Base-by-base conservation (phyloP, 108 stramenopile species). In the Cylindrotheca fusiformis region DNA sequence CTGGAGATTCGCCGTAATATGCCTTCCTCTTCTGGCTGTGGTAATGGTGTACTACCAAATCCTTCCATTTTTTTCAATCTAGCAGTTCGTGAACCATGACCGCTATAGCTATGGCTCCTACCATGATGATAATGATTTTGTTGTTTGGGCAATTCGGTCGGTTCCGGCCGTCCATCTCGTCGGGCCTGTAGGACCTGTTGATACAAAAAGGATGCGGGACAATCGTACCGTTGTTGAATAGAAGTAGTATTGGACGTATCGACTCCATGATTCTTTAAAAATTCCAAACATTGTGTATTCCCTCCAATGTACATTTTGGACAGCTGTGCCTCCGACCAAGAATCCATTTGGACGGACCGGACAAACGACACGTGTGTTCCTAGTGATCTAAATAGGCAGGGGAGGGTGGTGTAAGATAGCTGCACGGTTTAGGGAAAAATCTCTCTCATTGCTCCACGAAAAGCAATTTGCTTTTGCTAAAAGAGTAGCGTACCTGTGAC, bases 401-500 rank as follows among this genome's bases (percentile, higher is more conserved):
- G n/a, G n/a, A n/a, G n/a, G n/a, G n/a, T n/a, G n/a, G n/a, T n/a
- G n/a, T n/a, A 23, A 17, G 18, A 47, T 60, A 60, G n/a, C n/a
- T n/a, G n/a, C n/a, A n/a, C n/a, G n/a, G n/a, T n/a, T n/a, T n/a
- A n/a, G n/a, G n/a, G n/a, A n/a, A n/a, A n/a, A n/a, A n/a, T n/a
- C n/a, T n/a, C n/a, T n/a, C n/a, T n/a, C n/a, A n/a, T n/a, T n/a
- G n/a, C n/a, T n/a, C n/a, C n/a, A n/a, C n/a, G n/a, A n/a, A n/a
- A n/a, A n/a, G n/a, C n/a, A n/a, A n/a, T n/a, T n/a, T n/a, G n/a
- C n/a, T n/a, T n/a, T n/a, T n/a, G n/a, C n/a, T n/a, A n/a, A n/a
- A n/a, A n/a, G n/a, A n/a, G n/a, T n/a, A n/a, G n/a, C n/a, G n/a
- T 27, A 64, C 24, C 95, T 81, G 52, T 95, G 93, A 21, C 58